Evolutionary conservation across 2,329 filamentous ascomycete species (phyloP).

Genomic region (Hymenoscyphus salicellus): DNA sequence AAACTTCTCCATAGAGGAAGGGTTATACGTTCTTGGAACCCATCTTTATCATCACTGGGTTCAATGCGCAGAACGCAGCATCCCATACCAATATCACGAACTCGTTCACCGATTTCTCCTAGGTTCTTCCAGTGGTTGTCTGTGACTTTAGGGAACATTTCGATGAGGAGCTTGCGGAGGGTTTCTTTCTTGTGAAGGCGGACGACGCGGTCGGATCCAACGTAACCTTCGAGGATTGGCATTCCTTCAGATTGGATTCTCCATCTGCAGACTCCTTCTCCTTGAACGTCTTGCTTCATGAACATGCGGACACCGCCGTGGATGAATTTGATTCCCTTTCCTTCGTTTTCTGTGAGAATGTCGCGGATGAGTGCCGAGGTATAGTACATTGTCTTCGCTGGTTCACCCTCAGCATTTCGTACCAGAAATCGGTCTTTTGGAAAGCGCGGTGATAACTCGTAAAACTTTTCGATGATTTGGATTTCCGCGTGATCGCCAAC

Average conservation of each 20-base stretch:
- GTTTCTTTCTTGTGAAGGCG: slow-evolving; percentile 74
- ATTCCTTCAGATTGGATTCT: slow-evolving; percentile 93
- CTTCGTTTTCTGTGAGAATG: slow-evolving; percentile 83
- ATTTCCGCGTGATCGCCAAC: slow-evolving; percentile 72
- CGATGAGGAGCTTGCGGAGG: slow-evolving; percentile 75
- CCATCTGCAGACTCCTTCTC: slow-evolving; percentile 84
- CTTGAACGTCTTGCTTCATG: slow-evolving; percentile 92
- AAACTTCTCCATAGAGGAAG: slow-evolving; percentile 93
- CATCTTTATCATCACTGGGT: slow-evolving; percentile 62
- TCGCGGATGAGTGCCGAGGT: slow-evolving; percentile 80
- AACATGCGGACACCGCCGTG: slow-evolving; percentile 99
- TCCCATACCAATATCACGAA: slow-evolving; percentile 78
- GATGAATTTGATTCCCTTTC: slow-evolving; percentile 88
- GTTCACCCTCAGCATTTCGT: slow-evolving; percentile 82
- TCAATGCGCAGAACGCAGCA: slow-evolving; percentile 88
- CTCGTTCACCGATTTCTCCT: slow-evolving; percentile 82
- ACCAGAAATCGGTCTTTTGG: slow-evolving; percentile 93
- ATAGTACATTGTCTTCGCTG: slow-evolving; percentile 95
- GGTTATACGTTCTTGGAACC: slow-evolving; percentile 74
- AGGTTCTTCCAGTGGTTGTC: slow-evolving; percentile 71
- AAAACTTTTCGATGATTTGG: slow-evolving; percentile 75
- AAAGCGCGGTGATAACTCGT: slow-evolving; percentile 78
- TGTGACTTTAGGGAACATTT: slow-evolving; percentile 93
- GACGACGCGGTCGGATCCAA: slow-evolving; percentile 74
- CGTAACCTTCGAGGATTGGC: slow-evolving; percentile 85